Conservation (phyloP, 176 grass and related monocot genomes). For the Themeda triandra region DNA sequence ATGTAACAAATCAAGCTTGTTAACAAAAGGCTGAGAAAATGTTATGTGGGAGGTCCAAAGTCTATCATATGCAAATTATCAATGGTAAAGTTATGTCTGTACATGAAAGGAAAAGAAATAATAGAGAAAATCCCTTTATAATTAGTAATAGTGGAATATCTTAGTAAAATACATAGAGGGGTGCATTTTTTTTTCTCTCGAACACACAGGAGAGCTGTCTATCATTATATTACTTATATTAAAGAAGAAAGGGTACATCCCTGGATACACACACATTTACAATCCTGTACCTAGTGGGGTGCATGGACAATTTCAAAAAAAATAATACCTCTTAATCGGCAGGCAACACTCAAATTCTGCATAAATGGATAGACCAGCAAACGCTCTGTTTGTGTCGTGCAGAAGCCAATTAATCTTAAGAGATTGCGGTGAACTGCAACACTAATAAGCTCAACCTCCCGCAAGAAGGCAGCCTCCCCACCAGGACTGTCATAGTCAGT, state of each 20-base stretch:
- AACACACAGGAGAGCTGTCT: background rate
- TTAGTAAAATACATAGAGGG: background rate
- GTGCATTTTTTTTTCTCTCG: background rate
- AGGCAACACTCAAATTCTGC: conserved; percentile 88
- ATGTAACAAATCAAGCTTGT: background rate
- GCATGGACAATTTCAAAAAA: background rate
- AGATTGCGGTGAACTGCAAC: conserved; percentile 91
- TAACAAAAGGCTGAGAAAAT: background rate
- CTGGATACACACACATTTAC: background rate
- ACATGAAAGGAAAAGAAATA: background rate
- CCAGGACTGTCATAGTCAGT: conserved; percentile 82
- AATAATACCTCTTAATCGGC: conserved; percentile 73
- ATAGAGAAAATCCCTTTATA: background rate
- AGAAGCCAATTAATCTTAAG: conserved; percentile 76
- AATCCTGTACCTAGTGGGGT: background rate
- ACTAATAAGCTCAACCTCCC: conserved; percentile 85
- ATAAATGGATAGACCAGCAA: conserved; percentile 88
- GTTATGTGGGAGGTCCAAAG: background rate
- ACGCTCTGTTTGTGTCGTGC: conserved; percentile 68
- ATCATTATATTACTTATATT: background rate
- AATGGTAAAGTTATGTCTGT: background rate
- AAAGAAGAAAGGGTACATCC: background rate
- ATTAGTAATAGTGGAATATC: background rate
- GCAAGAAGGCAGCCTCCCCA: conserved; percentile 77
- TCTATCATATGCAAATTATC: background rate